phyloP scores from a whole-genome alignment of 257 asterid species.

The Solanum pimpinellifolium region DNA sequence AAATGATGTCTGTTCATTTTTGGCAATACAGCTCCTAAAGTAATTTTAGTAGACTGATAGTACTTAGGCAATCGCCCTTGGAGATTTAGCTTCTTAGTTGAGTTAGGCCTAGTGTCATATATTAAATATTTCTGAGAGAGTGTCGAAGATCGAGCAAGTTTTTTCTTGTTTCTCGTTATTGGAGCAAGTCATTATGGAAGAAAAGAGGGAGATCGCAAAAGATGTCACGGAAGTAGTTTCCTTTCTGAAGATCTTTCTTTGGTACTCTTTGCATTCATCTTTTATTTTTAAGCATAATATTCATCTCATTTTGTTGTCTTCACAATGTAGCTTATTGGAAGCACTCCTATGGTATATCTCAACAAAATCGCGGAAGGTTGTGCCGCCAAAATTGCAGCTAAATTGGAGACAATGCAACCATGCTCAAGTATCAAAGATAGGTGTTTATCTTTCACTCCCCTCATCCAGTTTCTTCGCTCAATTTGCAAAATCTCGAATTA shows the following conservation, averaged over 20 bases:
- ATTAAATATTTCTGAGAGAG: neutral
- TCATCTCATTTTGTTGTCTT: neutral
- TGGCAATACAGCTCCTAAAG: neutral
- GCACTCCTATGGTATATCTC: slow-evolving; percentile 36
- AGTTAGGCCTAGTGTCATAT: neutral
- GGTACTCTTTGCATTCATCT: neutral
- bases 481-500: neutral
- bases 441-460: neutral
- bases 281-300: neutral
- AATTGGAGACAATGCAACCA: slow-evolving; percentile 36
- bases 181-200: slow-evolving; percentile 18
- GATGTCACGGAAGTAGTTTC: slow-evolving; percentile 21
- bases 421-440: slow-evolving; percentile 38
- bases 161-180: neutral
- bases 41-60: neutral
- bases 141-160: neutral
- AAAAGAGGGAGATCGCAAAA: slow-evolving; percentile 14
- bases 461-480: neutral
- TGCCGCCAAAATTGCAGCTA: slow-evolving; percentile 29
- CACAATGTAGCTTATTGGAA: slow-evolving; percentile 17
- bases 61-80: neutral
- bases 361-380: slow-evolving; percentile 29
- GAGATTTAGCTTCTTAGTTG: neutral
- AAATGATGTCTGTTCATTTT: neutral
- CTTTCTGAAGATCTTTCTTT: neutral